Conservation (phyloP, 148 eudicot species). For the Fagopyrum esculentum region DNA sequence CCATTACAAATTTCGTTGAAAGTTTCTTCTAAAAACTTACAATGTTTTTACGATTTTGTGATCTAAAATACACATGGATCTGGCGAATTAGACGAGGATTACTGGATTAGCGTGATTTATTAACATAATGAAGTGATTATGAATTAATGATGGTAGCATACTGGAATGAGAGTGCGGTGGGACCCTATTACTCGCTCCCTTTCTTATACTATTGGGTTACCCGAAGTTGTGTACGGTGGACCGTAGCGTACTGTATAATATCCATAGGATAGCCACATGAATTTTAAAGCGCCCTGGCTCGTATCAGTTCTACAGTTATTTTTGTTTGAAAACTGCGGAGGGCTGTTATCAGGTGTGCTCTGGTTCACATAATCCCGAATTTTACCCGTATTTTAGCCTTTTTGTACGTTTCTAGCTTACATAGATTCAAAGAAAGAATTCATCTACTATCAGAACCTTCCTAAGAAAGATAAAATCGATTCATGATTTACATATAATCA, state of each 20-base stretch:
- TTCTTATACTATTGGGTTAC: constrained; percentile 6
- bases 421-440: neutral
- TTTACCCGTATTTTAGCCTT: too few relatives aligned
- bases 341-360: constrained; percentile 5
- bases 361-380: neutral
- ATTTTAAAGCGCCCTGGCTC: neutral
- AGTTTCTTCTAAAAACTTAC: too few relatives aligned
- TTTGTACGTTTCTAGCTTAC: neutral
- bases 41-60: too few relatives aligned
- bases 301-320: neutral
- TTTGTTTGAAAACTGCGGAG: neutral
- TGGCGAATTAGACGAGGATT: neutral
- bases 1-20: too few relatives aligned
- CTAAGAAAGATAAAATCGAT: neutral
- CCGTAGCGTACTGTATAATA: neutral
- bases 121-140: neutral
- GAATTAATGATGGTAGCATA: neutral
- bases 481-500: constrained; percentile 2
- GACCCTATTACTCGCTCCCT: constrained; percentile 1
- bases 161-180: constrained; percentile 1
- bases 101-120: neutral
- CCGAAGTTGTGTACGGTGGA: neutral
- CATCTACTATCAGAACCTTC: neutral
- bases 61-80: neutral
- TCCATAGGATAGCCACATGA: neutral